Evolutionary conservation across 306 rosid species (phyloP), one percentile per base, ranked within the genome.

Genomic region (Ammopiptanthus mongolicus): DNA sequence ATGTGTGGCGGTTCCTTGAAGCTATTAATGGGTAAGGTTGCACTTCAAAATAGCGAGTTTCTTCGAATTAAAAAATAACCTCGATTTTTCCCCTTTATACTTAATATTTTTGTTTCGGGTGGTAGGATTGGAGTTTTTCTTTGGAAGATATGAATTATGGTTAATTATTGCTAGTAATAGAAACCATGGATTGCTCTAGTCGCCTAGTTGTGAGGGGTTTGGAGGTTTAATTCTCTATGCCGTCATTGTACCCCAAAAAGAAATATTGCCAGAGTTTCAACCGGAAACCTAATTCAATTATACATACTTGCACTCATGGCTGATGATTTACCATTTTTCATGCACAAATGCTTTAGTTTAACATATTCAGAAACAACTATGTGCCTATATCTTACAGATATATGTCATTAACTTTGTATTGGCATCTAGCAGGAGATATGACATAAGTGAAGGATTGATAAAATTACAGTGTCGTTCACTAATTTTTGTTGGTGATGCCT

Each of bases 1-100:
- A 90, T 55, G 88, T 93, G 71, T 90, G 96, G 97, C 82, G 93
- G 71, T 86, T 90, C 78, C 97, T 93, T 66, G 95, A 90, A 87
- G 98, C 97, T 47, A 83, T 88, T 31, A 90, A 90, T 82, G 91
- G 91, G 98, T 93, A 89, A 79, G 83, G 81, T 44, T 25, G 31
- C 42, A 21, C 66, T 58, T 65, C 69, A 51, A 60, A 55, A 9
- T 41, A 39, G 50, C 21, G 28, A 17, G 21, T 52, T 65, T 57
- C 23, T 58, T 68, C 52, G 59, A 13, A 36, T 15, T 57, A 8
- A 41, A n/a, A 55, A 42, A 12, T 47, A 21, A 19, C 23, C 19
- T 64, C 62, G 3, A 25, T n/a, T n/a, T n/a, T n/a, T n/a, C n/a
- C n/a, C n/a, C n/a, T n/a, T n/a, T n/a, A n/a, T n/a, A n/a, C n/a